Conservation (phyloP, 805 yeast species). For the Isabelozyma gotoi region DNA sequence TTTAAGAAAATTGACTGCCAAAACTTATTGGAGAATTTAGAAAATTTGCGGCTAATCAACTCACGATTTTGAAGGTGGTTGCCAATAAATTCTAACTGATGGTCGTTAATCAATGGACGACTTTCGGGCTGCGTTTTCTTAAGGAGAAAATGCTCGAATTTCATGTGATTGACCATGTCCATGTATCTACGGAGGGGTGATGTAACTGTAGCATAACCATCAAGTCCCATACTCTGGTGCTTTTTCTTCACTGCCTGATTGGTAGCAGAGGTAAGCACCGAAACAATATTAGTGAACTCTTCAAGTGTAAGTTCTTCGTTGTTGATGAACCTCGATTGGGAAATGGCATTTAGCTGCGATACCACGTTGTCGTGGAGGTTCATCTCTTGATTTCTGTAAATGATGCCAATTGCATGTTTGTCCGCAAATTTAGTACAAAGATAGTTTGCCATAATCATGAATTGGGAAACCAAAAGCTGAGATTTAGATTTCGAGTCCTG, state of each 20-base stretch:
- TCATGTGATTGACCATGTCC: slow-evolving; percentile 82
- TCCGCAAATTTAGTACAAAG: slow-evolving; percentile 51
- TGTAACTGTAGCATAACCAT: slow-evolving; percentile 69
- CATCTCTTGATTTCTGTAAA: slow-evolving; percentile 44
- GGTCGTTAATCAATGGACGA: slow-evolving; percentile 2
- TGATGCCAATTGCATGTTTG: slow-evolving; percentile 47
- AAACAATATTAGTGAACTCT: slow-evolving; percentile 43
- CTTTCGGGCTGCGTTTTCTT: background rate
- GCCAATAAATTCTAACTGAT: slow-evolving; percentile 15
- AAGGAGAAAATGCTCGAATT: slow-evolving; percentile 35
- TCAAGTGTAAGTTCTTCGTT: slow-evolving; percentile 24
- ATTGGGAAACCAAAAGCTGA: slow-evolving; percentile 69
- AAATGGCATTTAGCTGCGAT: slow-evolving; percentile 22
- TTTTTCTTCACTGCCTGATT: slow-evolving; percentile 42
- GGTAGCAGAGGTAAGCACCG: slow-evolving; percentile 53
- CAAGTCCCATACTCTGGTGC: slow-evolving; percentile 67
- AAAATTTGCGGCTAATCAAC: slow-evolving; percentile 21
- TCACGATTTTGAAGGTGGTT: slow-evolving; percentile 34
- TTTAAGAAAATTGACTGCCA: slow-evolving; percentile 39
- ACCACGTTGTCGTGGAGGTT: slow-evolving; percentile 19
- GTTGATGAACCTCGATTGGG: slow-evolving; percentile 14
- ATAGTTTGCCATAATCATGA: slow-evolving; percentile 81
- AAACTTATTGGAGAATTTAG: slow-evolving; percentile 25
- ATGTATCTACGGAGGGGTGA: slow-evolving; percentile 86
- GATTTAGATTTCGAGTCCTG: slow-evolving; percentile 43